Evolutionary conservation across 805 yeast species (phyloP).

Genomic region (Yamadazyma laniorum): DNA sequence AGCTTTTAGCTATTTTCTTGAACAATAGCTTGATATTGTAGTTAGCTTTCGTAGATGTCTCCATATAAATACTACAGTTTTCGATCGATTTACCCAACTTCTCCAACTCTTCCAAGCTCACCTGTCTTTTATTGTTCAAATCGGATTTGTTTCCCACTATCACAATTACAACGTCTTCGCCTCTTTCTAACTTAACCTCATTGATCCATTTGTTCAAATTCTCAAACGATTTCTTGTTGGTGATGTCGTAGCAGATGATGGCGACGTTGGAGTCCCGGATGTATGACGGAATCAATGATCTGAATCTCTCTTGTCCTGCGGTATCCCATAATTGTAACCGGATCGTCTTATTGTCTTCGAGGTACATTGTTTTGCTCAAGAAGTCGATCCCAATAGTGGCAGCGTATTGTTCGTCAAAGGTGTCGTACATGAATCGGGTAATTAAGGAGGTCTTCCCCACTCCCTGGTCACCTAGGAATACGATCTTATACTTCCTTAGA

Average conservation of each 20-base stretch:
- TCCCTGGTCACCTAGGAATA: conserved; percentile 95
- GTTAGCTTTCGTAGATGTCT: conserved; percentile 93
- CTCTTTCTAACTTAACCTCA: conserved; percentile 91
- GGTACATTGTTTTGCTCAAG: conserved; percentile 88
- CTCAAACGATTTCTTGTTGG: conserved; percentile 80
- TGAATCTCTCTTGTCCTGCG: conserved; percentile 94
- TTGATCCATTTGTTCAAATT: conserved; percentile 89
- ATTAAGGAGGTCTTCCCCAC: conserved; percentile 96
- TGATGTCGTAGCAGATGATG: conserved; percentile 90
- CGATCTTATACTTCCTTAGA: conserved; percentile 77
- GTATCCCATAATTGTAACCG: conserved; percentile 97
- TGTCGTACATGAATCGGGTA: conserved; percentile 97
- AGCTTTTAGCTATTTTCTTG: conserved; percentile 83
- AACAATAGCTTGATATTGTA: conserved; percentile 88
- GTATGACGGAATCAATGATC: conserved; percentile 92
- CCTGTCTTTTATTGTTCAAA: conserved; percentile 75
- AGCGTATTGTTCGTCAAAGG: conserved; percentile 92
- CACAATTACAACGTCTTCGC: conserved; percentile 83
- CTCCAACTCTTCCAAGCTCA: conserved; percentile 82
- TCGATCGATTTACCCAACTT: conserved; percentile 60
- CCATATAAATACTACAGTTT: conserved; percentile 79
- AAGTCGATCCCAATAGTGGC: conserved; percentile 98
- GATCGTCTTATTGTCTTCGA: conserved; percentile 88
- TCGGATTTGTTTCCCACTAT: conserved; percentile 92
- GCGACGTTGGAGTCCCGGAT: conserved; percentile 98